Evolutionary conservation across 2,329 filamentous ascomycete species (phyloP).

Genomic region (Xylaria hypoxylon): DNA sequence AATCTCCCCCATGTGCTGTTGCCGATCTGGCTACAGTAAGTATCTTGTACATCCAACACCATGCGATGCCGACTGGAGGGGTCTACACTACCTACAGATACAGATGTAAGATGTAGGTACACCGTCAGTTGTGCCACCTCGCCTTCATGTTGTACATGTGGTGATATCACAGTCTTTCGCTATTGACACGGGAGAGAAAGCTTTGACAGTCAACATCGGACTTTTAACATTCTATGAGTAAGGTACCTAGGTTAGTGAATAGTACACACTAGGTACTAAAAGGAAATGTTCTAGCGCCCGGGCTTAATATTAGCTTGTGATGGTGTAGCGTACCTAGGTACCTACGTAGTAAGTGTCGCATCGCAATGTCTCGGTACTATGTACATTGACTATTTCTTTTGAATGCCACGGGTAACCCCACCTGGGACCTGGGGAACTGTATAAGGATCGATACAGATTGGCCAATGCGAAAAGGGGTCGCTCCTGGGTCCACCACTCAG

Average conservation of each 20-base stretch:
- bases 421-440: slow-evolving; percentile 6
- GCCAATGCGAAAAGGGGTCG: slow-evolving; percentile 36
- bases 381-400: background rate
- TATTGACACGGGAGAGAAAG: too few relatives aligned
- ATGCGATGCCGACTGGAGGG: background rate
- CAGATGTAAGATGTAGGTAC: background rate
- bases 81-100: background rate
- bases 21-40: background rate
- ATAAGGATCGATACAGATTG: slow-evolving; percentile 23
- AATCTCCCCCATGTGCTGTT: slow-evolving; percentile 13
- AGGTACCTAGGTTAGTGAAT: background rate
- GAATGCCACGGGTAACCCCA: slow-evolving; percentile 15
- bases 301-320: background rate
- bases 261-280: background rate
- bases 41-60: background rate
- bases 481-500: slow-evolving; percentile 3
- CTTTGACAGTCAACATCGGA: too few relatives aligned
- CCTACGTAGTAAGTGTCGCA: background rate
- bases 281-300: background rate
- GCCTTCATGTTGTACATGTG: too few relatives aligned
- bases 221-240: too few relatives aligned
- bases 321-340: background rate
- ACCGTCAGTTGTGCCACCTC: slow-evolving; percentile 2
- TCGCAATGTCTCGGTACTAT: slow-evolving; percentile 12
- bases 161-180: too few relatives aligned